These are phyloP conservation scores for Serendipita sp. DNA, from an alignment of 768 basidiomycete genomes.

Conservation along the genomic window DNA sequence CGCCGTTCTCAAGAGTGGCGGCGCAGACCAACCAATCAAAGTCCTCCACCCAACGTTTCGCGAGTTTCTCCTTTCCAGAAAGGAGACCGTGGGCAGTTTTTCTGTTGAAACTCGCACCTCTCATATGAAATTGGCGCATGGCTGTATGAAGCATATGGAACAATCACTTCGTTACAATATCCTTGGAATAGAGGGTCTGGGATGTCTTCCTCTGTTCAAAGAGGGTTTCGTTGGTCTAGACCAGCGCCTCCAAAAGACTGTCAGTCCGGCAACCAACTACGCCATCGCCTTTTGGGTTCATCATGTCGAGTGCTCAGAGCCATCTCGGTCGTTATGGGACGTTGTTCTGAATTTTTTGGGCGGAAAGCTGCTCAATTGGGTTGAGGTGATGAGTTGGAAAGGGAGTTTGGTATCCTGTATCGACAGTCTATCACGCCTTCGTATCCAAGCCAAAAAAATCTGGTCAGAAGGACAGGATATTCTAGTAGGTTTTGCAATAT, in stretches of 20 bases:
- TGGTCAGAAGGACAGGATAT: too few species aligned
- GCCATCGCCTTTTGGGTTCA: not conserved
- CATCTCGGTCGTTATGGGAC: not conserved
- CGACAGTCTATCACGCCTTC: not conserved
- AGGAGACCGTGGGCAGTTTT: not conserved
- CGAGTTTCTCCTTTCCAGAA: not conserved
- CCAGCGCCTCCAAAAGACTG: not conserved
- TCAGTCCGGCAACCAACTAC: not conserved
- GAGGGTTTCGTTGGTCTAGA: not conserved
- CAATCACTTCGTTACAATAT: not conserved
- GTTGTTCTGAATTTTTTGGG: not conserved
- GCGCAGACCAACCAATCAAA: not conserved
- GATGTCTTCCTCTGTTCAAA: not conserved
- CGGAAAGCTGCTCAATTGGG: not conserved
- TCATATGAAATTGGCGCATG: not conserved
- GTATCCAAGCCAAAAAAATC: too few species aligned
- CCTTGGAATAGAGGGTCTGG: not conserved
- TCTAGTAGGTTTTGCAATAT: not conserved
- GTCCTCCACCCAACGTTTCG: constrained; percentile 1
- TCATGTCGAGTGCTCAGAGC: not conserved
- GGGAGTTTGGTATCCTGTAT: not conserved
- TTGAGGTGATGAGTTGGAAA: not conserved
- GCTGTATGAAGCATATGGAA: not conserved
- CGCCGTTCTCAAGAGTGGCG: not conserved
- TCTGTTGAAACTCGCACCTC: not conserved